Evolutionary conservation across 805 yeast species (phyloP).

Genomic region (Clavispora phyllophila): DNA sequence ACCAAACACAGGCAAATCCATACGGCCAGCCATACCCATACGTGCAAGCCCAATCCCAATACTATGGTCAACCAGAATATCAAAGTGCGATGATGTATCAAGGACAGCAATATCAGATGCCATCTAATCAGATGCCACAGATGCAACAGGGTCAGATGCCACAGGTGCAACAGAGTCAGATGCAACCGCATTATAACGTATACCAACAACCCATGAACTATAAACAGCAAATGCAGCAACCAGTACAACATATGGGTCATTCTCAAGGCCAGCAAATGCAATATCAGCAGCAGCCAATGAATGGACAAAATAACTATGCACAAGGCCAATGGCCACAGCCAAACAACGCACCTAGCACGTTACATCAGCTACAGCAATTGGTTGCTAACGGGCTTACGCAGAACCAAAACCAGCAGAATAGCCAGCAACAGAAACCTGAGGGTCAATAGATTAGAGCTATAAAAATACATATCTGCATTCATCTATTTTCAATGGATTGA

Average conservation of each 20-base stretch:
- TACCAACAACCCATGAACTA: not conserved
- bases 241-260: not conserved
- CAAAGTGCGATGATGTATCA: not conserved
- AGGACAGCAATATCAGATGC: not conserved
- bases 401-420: not conserved
- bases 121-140: constrained; percentile 5
- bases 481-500: not conserved
- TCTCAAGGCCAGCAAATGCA: not conserved
- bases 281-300: not conserved
- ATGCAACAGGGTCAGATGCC: constrained; percentile 3
- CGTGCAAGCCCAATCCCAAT: constrained; percentile 12
- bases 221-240: not conserved
- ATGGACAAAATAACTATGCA: not conserved
- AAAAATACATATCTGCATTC: not conserved
- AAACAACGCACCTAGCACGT: constrained; percentile 1
- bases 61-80: not conserved
- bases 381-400: constrained; percentile 11
- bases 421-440: not conserved
- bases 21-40: constrained; percentile 7
- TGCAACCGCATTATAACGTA: not conserved
- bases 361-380: constrained; percentile 15
- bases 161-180: constrained; percentile 3
- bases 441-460: not conserved
- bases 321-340: not conserved
- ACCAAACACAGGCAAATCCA: constrained; percentile 15